Conservation (phyloP, 495 filamentous ascomycete genomes). For the Neurospora intermedia region DNA sequence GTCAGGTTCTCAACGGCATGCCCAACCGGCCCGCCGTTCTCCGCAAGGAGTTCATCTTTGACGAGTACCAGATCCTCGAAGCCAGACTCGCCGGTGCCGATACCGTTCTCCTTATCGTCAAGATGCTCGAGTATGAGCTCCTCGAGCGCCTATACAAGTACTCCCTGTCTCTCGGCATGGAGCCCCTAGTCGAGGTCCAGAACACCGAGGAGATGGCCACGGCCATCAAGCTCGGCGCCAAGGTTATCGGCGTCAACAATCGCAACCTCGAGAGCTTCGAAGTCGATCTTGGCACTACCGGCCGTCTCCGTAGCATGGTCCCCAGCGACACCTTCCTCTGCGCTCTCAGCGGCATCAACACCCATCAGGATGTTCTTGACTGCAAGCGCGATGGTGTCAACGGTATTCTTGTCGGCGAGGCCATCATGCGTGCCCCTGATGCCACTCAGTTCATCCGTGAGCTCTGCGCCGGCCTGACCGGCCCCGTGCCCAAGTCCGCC, state of each 20-base stretch:
- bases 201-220: conserved; percentile 84
- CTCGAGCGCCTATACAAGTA: conserved; percentile 76
- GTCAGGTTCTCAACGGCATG: conserved; percentile 79
- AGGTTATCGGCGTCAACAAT: conserved; percentile 97
- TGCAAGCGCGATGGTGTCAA: conserved; percentile 84
- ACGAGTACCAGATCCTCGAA: conserved; percentile 96
- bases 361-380: conserved; percentile 78
- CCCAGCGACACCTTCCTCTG: conserved; percentile 80
- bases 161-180: conserved; percentile 87
- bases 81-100: conserved; percentile 89
- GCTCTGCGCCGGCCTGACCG: conserved; percentile 53
- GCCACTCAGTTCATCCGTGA: conserved; percentile 64
- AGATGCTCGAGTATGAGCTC: conserved; percentile 79
- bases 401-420: conserved; percentile 89
- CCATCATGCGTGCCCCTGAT: conserved; percentile 86
- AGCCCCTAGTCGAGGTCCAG: conserved; percentile 94
- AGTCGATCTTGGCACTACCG: conserved; percentile 91
- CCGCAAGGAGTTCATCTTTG: conserved; percentile 95
- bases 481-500: conserved; percentile 15
- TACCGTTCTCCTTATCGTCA: conserved; percentile 92
- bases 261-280: conserved; percentile 91
- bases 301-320: conserved; percentile 76
- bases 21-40: conserved; percentile 84
- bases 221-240: conserved; percentile 77
- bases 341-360: conserved; percentile 88